These are phyloP conservation scores for Yarrowia phangngaensis DNA, from an alignment of 805 yeast species.

Conservation along the genomic window DNA sequence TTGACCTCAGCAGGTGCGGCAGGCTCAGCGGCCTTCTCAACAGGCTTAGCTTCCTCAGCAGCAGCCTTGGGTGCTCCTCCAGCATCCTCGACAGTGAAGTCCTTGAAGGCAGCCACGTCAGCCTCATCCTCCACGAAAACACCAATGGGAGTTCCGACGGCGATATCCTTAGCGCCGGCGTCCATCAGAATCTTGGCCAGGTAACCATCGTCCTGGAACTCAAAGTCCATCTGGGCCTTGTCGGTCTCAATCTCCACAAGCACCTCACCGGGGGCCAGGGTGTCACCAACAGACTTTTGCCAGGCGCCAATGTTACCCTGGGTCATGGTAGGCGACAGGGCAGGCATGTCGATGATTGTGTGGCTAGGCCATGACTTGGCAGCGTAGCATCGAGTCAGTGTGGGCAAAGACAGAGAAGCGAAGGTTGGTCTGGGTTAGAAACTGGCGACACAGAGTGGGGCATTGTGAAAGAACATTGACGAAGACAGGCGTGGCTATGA, in stretches of 20 bases:
- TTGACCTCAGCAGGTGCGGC: conserved; percentile 36
- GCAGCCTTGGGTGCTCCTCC: conserved; percentile 51
- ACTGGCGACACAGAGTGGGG: too few species aligned
- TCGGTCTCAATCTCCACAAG: conserved; percentile 97
- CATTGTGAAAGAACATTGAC: too few species aligned
- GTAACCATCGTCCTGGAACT: conserved; percentile 90
- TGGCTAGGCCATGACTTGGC: conserved; percentile 67
- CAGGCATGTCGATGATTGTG: conserved; percentile 94
- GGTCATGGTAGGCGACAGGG: conserved; percentile 99
- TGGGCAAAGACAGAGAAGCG: conserved; percentile 19
- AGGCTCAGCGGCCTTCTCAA: conserved; percentile 34
- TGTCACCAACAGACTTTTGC: conserved; percentile 87
- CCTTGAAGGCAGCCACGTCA: conserved; percentile 84
- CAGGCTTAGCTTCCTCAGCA: conserved; percentile 37
- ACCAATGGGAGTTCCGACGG: conserved; percentile 94
- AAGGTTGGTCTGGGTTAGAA: conserved; percentile 22
- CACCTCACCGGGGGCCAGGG: conserved; percentile 88
- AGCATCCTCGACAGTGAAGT: conserved; percentile 80
- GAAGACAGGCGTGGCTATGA: too few species aligned
- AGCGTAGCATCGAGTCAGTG: conserved; percentile 39
- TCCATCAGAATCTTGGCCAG: conserved; percentile 81
- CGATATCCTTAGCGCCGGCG: conserved; percentile 83
- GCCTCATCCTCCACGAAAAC: conserved; percentile 85
- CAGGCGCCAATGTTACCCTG: conserved; percentile 88
- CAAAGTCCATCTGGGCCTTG: conserved; percentile 96